Evolutionary conservation across 805 yeast genomes (phyloP).

Genomic region (Wickerhamomyces kurtzmanii): DNA sequence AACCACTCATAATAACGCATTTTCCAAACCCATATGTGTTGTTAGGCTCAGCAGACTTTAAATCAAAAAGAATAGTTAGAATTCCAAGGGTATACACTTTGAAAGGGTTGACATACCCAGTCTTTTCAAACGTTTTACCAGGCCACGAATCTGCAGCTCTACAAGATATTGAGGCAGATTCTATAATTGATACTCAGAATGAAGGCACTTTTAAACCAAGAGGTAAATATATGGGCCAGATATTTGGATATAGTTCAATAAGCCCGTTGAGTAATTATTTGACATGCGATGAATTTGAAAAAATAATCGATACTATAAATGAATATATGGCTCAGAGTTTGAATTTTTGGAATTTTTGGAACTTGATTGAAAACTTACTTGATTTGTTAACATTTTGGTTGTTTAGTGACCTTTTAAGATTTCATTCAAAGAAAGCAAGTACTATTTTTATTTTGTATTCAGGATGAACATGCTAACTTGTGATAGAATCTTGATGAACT

Average conservation of each 20-base stretch:
- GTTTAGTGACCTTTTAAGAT: conserved; percentile 26
- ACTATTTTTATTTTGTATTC: background rate
- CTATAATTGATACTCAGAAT: conserved; percentile 7
- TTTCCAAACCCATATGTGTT: conserved; percentile 50
- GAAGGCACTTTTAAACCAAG: conserved; percentile 20
- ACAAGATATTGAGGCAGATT: no score
- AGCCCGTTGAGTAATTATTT: conserved; percentile 38
- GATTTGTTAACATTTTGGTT: conserved; percentile 32
- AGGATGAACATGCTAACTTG: background rate
- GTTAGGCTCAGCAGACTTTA: conserved; percentile 17
- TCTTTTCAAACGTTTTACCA: conserved; percentile 43
- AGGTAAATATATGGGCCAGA: conserved; percentile 29
- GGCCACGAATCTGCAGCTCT: conserved; percentile 60
- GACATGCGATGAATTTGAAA: conserved; percentile 24
- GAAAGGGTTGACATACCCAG: conserved; percentile 31
- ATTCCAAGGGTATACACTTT: conserved; percentile 43
- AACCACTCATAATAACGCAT: conserved; percentile 45
- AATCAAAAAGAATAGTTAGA: conserved; percentile 48
- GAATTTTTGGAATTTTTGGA: conserved; percentile 25
- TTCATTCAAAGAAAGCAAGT: conserved; percentile 12
- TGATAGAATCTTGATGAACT: conserved; percentile 25
- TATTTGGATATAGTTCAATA: conserved; percentile 42
- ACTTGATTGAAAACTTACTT: conserved; percentile 24
- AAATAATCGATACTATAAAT: conserved; percentile 37
- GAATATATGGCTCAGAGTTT: conserved; percentile 26